Evolutionary conservation across 352 stramenopile species (phyloP).

Genomic region (Blastocystis sp.): DNA sequence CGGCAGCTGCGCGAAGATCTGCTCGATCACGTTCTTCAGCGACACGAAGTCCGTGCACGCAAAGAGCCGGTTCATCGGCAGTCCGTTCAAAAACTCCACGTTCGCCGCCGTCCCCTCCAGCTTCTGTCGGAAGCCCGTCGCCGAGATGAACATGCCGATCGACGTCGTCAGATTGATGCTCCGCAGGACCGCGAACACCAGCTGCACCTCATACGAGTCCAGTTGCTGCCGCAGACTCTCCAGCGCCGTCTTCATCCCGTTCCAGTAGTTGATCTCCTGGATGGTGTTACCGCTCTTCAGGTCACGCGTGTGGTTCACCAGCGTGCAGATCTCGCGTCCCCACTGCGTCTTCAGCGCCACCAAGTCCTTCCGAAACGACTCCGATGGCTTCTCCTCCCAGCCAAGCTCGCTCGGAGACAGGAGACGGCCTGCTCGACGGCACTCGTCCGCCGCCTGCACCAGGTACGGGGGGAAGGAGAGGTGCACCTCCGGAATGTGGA

Average conservation of each 20-base stretch:
- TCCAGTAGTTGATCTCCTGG: slow-evolving; percentile 88
- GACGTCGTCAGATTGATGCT: slow-evolving; percentile 78
- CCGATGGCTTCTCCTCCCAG: slow-evolving; percentile 59
- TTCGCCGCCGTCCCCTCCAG: slow-evolving; percentile 76
- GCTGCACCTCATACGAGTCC: slow-evolving; percentile 74
- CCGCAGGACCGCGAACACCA: slow-evolving; percentile 78
- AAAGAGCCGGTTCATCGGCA: slow-evolving; percentile 79
- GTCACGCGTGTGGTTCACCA: slow-evolving; percentile 70
- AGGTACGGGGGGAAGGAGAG: slow-evolving; percentile 76
- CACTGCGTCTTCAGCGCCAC: slow-evolving; percentile 67
- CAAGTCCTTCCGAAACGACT: slow-evolving; percentile 60
- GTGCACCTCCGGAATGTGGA: slow-evolving; percentile 82
- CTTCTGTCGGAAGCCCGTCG: slow-evolving; percentile 73
- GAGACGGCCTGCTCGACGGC: slow-evolving; percentile 54
- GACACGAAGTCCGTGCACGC: slow-evolving; percentile 59
- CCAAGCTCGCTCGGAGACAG: slow-evolving; percentile 58
- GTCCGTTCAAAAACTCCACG: slow-evolving; percentile 77
- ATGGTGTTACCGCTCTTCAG: slow-evolving; percentile 73
- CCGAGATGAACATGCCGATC: slow-evolving; percentile 75
- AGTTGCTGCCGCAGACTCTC: slow-evolving; percentile 68
- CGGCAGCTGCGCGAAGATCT: slow-evolving; percentile 68
- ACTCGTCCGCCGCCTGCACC: slow-evolving; percentile 67
- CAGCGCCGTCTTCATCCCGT: slow-evolving; percentile 75
- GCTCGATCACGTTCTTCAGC: slow-evolving; percentile 37
- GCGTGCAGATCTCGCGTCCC: slow-evolving; percentile 86